phyloP scores from a whole-genome alignment of 129 eudicot genomes.

The Flaveria ramosissima region DNA sequence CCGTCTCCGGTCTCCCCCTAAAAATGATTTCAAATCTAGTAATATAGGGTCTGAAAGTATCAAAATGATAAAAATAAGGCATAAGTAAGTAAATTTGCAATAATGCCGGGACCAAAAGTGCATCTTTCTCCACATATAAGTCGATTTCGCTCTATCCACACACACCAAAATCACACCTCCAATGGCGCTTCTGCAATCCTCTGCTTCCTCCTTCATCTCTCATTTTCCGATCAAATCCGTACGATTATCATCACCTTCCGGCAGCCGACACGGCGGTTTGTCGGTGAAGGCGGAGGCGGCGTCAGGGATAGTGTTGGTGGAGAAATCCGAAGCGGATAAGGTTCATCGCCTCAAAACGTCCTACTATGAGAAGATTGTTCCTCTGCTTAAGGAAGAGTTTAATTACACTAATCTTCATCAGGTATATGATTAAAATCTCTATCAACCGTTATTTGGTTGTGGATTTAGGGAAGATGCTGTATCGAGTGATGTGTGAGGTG shows the following conservation, averaged over 20 bases:
- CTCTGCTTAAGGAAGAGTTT: slow-evolving; percentile 81
- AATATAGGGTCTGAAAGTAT: not conserved
- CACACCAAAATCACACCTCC: slow-evolving; percentile 22
- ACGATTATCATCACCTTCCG: slow-evolving; percentile 29
- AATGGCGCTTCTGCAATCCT: slow-evolving; percentile 79
- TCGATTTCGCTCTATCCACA: slow-evolving; percentile 27
- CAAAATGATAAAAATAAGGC: not conserved
- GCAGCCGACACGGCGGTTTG: slow-evolving; percentile 32
- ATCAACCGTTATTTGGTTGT: slow-evolving; percentile 8
- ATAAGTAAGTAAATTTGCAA: not conserved
- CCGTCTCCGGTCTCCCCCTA: too few relatives aligned
- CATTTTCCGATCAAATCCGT: slow-evolving; percentile 42
- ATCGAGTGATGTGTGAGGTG: slow-evolving; percentile 5
- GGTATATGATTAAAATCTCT: slow-evolving; percentile 44
- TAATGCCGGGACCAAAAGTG: slow-evolving; percentile 21
- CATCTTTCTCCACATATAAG: slow-evolving; percentile 8
- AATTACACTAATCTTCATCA: slow-evolving; percentile 76
- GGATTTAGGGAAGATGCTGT: not conserved
- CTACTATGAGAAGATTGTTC: slow-evolving; percentile 75
- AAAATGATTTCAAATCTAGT: not conserved
- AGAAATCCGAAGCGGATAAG: slow-evolving; percentile 71
- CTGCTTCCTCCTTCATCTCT: slow-evolving; percentile 67
- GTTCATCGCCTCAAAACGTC: slow-evolving; percentile 62
- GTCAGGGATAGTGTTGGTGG: slow-evolving; percentile 61
- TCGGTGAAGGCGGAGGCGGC: slow-evolving; percentile 66